These are phyloP conservation scores for Microcyclosporella mali DNA, from an alignment of 2,329 filamentous ascomycete genomes.

Conservation along the genomic window DNA sequence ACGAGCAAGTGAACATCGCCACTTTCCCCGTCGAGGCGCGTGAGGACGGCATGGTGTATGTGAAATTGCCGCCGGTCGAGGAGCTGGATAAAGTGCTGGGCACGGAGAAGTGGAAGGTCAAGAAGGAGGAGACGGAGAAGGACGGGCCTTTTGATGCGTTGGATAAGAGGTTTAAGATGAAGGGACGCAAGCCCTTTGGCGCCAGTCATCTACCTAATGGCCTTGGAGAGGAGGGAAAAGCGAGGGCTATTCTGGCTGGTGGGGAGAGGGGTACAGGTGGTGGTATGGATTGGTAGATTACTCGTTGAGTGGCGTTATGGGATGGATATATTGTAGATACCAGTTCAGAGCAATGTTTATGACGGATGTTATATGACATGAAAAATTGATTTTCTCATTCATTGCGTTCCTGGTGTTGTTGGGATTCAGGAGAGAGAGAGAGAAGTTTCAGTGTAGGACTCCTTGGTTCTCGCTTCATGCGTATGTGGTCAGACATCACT, in stretches of 20 bases:
- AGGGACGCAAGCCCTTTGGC: constrained; percentile 47
- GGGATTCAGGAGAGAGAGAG: too few relatives aligned
- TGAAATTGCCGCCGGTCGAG: constrained; percentile 71
- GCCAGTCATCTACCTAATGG: constrained; percentile 43
- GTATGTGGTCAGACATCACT: too few relatives aligned
- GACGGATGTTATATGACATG: too few relatives aligned
- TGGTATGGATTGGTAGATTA: constrained; percentile 39
- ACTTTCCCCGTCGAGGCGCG: constrained; percentile 73
- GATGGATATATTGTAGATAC: too few relatives aligned
- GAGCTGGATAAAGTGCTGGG: constrained; percentile 75
- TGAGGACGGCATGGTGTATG: constrained; percentile 69
- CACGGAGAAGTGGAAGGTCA: constrained; percentile 72
- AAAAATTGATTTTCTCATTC: too few relatives aligned
- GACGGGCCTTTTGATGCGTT: constrained; percentile 48
- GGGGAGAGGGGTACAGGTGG: constrained; percentile 37
- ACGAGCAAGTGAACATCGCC: constrained; percentile 69
- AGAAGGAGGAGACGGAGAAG: constrained; percentile 56
- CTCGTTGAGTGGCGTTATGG: neutral
- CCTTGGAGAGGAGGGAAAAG: constrained; percentile 39
- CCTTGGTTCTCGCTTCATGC: too few relatives aligned
- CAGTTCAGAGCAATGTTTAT: too few relatives aligned
- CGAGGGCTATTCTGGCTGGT: constrained; percentile 41
- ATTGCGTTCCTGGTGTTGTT: too few relatives aligned
- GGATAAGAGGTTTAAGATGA: constrained; percentile 52
- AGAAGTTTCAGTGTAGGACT: too few relatives aligned